Conservation (phyloP, 2,329 filamentous ascomycete genomes). For the Aspergillus thermomutatus region DNA sequence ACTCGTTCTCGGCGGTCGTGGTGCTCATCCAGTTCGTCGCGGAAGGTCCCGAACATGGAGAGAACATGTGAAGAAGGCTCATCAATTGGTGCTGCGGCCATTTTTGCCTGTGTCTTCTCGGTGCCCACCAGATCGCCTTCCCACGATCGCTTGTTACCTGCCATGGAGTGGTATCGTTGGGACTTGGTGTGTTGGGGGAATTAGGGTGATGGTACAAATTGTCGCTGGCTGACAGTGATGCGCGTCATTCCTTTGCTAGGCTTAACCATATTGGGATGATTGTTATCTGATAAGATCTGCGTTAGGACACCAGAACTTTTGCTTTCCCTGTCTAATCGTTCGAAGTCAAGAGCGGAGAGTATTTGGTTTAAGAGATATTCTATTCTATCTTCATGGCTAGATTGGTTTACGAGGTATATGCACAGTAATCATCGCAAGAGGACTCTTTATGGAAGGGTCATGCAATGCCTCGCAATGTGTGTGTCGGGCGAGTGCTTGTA, state of each 20-base stretch:
- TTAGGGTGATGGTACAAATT: not conserved
- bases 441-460: not conserved
- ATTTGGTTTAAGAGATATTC: too few relatives aligned
- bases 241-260: not conserved
- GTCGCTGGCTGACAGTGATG: not conserved
- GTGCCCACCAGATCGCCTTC: slow-evolving; percentile 30
- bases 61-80: slow-evolving; percentile 44
- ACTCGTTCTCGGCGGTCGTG: slow-evolving; percentile 88
- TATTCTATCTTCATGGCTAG: not conserved
- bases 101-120: slow-evolving; percentile 8
- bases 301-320: too few relatives aligned
- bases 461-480: not conserved
- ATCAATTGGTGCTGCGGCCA: slow-evolving; percentile 8
- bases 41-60: slow-evolving; percentile 80
- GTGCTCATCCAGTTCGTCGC: slow-evolving; percentile 86
- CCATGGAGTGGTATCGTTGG: slow-evolving; percentile 14
- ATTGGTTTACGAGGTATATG: not conserved
- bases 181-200: not conserved
- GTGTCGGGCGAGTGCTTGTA: not conserved
- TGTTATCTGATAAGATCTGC: slow-evolving; percentile 7
- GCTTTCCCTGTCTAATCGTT: too few relatives aligned
- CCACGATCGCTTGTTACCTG: slow-evolving; percentile 39
- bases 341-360: too few relatives aligned
- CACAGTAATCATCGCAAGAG: not conserved
- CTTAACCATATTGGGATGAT: slow-evolving; percentile 2